These are phyloP conservation scores for Salpingoeca rosetta DNA, from an alignment of 78 protist genomes.

Conservation along the genomic window DNA sequence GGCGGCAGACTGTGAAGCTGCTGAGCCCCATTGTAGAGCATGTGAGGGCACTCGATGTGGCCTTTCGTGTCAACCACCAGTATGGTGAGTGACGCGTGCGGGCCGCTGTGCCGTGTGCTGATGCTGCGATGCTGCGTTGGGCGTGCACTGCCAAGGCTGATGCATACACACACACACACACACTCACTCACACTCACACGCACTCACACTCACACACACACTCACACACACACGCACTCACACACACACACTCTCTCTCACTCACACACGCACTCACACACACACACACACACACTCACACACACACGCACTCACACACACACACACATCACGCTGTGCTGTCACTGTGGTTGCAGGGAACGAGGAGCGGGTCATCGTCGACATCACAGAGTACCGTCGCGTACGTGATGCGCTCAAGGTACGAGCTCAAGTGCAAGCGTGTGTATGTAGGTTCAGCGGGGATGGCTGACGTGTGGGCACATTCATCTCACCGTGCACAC, in stretches of 20 bases:
- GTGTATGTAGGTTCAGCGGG: neutral
- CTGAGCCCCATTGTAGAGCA: too few relatives aligned
- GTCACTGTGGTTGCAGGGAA: neutral
- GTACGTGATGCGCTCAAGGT: neutral
- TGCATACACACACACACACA: constrained; percentile 5
- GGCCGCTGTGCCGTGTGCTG: too few relatives aligned
- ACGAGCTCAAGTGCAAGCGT: neutral
- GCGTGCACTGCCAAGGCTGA: neutral
- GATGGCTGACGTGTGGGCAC: neutral
- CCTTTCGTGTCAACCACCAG: too few relatives aligned
- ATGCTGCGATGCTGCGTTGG: too few relatives aligned
- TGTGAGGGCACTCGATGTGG: too few relatives aligned
- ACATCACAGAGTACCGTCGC: neutral
- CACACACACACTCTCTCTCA: neutral
- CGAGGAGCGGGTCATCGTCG: neutral
- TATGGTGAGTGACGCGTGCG: too few relatives aligned
- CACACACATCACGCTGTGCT: neutral
- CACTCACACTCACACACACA: constrained; percentile 11
- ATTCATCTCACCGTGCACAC: neutral
- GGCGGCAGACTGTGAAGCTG: too few relatives aligned
- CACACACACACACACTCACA: constrained; percentile 19
- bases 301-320: neutral
- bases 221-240: neutral
- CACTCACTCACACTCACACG: constrained; percentile 2
- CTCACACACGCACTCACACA: constrained; percentile 14